Evolutionary conservation across 306 rosid genomes (phyloP).

Genomic region (Medicago ruthenica): DNA sequence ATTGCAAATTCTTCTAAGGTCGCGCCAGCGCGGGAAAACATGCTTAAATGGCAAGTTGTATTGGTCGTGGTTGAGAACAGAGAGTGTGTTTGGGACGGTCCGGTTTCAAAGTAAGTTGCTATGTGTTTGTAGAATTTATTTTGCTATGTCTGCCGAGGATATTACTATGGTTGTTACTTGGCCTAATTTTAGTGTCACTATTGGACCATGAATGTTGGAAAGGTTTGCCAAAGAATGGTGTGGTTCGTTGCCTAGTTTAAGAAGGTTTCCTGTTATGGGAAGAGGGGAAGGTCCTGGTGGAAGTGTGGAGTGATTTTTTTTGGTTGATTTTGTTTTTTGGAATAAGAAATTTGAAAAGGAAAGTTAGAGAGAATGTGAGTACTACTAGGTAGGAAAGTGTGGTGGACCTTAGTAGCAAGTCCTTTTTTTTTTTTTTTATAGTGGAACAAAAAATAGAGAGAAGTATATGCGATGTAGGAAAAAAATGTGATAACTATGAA

Average conservation of each 20-base stretch:
- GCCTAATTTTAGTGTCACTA: slow-evolving; percentile 33
- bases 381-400: not conserved
- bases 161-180: slow-evolving; percentile 32
- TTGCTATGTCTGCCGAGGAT: slow-evolving; percentile 39
- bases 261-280: slow-evolving; percentile 36
- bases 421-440: slow-evolving; percentile 30
- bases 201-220: slow-evolving; percentile 31
- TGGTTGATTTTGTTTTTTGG: not conserved
- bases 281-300: slow-evolving; percentile 64
- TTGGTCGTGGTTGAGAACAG: slow-evolving; percentile 27
- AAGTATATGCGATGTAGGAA: not conserved
- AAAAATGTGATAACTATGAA: not conserved
- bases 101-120: slow-evolving; percentile 28
- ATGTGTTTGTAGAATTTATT: slow-evolving; percentile 46
- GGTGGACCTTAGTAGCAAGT: not conserved
- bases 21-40: slow-evolving; percentile 40
- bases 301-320: slow-evolving; percentile 7
- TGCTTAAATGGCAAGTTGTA: slow-evolving; percentile 40
- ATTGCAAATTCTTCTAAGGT: slow-evolving; percentile 41
- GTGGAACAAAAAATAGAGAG: too few relatives aligned
- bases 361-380: not conserved
- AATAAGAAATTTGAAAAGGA: slow-evolving; percentile 15
- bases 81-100: slow-evolving; percentile 20
- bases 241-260: slow-evolving; percentile 1
- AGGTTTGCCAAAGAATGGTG: slow-evolving; percentile 41